These are phyloP conservation scores for Colletotrichum sojae DNA, from an alignment of 2,329 filamentous ascomycete species.

Conservation along the genomic window DNA sequence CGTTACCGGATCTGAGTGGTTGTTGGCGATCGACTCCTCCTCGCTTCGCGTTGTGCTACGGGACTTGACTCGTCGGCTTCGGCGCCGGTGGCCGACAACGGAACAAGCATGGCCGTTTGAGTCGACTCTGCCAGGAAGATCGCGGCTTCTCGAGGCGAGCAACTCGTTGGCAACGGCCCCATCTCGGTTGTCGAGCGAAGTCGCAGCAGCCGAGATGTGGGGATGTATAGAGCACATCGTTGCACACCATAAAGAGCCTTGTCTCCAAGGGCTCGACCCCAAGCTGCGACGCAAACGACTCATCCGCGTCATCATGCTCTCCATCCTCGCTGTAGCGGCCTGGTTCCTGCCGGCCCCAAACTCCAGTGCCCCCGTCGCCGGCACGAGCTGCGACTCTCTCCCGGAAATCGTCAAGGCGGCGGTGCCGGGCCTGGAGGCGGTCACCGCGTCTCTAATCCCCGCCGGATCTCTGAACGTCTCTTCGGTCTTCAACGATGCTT, in stretches of 20 bases:
- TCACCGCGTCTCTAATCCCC: not conserved
- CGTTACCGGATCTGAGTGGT: not conserved
- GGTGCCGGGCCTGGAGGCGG: not conserved
- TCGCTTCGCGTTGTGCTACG: not conserved
- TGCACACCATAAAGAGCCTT: not conserved
- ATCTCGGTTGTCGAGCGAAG: not conserved
- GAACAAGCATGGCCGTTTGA: not conserved
- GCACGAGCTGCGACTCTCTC: not conserved
- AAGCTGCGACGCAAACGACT: not conserved
- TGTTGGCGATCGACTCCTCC: not conserved
- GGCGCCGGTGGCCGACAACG: slow-evolving; percentile 12
- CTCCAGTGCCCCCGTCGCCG: not conserved
- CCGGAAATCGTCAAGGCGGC: not conserved
- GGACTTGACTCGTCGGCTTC: not conserved
- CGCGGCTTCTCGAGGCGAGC: not conserved
- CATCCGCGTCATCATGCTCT: slow-evolving; percentile 18
- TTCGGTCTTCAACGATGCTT: slow-evolving; percentile 1
- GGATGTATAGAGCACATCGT: not conserved
- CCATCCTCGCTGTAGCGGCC: not conserved
- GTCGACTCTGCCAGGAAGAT: not conserved
- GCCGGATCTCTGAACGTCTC: slow-evolving; percentile 8
- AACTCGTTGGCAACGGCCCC: not conserved
- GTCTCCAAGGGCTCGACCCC: not conserved
- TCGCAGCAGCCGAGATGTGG: not conserved
- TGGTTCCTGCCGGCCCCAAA: slow-evolving; percentile 1